Evolutionary conservation across 176 grass and related monocot species (phyloP), one percentile per base, ranked within the genome.

Genomic region (Raddia distichophylla): DNA sequence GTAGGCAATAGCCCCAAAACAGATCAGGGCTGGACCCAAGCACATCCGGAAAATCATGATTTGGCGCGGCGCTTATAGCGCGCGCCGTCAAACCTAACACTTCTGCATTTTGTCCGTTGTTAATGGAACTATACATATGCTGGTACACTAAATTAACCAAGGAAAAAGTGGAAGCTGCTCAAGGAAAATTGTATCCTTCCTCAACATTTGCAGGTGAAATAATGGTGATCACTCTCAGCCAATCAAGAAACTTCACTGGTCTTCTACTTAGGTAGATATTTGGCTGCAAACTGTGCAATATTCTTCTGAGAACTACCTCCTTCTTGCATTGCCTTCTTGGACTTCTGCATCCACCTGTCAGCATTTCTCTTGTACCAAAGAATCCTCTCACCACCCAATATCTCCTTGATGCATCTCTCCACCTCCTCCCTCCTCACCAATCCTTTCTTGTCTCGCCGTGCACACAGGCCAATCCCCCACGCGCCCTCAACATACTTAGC

Each of bases 401-500:
- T 17, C n/a, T 74, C 17, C 44, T 17, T 50, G 16, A 82, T 20
- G 33, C 80, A 73, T 5, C 80, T 73, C 51, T 83, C 47, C 34
- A 83, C 70, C 4, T 83, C 70, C 8, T 83, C 70, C 19, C 52
- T 52, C 13, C 18, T 48, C 55, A 69, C 54, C 33, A 57, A 15
- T 1, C 71, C 32, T 10, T 50, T 49, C 1, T 20, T 12, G 1
- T 50, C 68, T 5, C 0, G 15, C 4, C 17, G 60, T 12, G 18
- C 49, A 7, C 82, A 18, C 19, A 89, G 15, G 16, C 87, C 82
- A 2, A 71, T 58, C 10, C n/a, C n/a, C 82, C 87, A 85, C 1
- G 63, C 87, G 0, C 58, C 79, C 82, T 89, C 82, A 10, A 85
- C 56, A 14, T 89, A 89, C 58, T 76, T 80, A 0, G 82, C 82